Evolutionary conservation across 2,329 filamentous ascomycete genomes (phyloP).

Genomic region (Mariannaea elegans): DNA sequence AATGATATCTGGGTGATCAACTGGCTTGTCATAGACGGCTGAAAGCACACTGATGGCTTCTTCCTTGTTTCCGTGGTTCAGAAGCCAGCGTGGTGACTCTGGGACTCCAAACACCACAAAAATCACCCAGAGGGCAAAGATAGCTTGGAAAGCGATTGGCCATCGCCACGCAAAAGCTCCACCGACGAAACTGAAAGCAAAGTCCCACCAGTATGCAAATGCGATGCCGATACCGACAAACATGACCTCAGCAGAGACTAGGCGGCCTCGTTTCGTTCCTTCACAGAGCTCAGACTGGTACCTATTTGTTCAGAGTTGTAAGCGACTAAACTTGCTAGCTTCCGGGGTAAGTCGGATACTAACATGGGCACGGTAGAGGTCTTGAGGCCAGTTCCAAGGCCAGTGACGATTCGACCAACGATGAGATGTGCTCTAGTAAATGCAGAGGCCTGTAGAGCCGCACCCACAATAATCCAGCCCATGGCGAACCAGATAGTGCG

Average conservation of each 20-base stretch:
- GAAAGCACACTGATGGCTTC: constrained; percentile 48
- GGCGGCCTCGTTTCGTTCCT: constrained; percentile 57
- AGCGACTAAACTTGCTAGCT: not conserved
- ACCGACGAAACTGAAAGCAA: constrained; percentile 44
- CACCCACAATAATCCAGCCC: constrained; percentile 65
- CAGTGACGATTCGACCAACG: constrained; percentile 57
- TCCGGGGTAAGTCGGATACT: not conserved
- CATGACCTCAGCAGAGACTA: constrained; percentile 57
- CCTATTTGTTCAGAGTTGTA: constrained; percentile 11
- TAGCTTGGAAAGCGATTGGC: constrained; percentile 41
- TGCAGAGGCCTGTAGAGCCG: constrained; percentile 61
- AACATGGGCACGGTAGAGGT: constrained; percentile 49
- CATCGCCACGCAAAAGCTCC: constrained; percentile 33
- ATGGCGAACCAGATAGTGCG: constrained; percentile 65
- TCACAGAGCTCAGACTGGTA: constrained; percentile 51
- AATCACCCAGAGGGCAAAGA: constrained; percentile 44
- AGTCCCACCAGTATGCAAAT: constrained; percentile 52
- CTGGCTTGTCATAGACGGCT: constrained; percentile 50
- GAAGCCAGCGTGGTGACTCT: constrained; percentile 52
- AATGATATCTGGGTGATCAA: constrained; percentile 45
- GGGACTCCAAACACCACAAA: constrained; percentile 48
- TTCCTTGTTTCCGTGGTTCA: constrained; percentile 46
- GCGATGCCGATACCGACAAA: constrained; percentile 50
- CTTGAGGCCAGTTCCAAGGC: constrained; percentile 55
- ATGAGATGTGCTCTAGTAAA: constrained; percentile 57